phyloP scores from a whole-genome alignment of 2,329 filamentous ascomycete species.

The Phialophora chinensis region DNA sequence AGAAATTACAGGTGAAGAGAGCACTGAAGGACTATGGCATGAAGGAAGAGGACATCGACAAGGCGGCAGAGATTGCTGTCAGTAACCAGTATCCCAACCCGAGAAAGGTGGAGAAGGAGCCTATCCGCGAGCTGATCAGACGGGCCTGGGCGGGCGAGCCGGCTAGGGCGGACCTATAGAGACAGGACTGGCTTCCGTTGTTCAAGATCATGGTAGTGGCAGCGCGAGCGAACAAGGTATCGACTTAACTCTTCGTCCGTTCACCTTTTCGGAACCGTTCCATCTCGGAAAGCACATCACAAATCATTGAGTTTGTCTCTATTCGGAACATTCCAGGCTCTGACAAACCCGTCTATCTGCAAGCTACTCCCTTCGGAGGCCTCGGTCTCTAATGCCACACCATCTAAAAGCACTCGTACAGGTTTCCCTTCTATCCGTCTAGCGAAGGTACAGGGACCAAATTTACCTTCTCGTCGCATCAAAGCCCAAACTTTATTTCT shows the following conservation, averaged over 20 bases:
- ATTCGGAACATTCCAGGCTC: neutral
- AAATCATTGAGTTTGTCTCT: neutral
- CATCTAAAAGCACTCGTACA: neutral
- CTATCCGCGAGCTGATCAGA: conserved; percentile 62
- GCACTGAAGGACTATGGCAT: conserved; percentile 63
- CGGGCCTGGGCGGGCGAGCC: conserved; percentile 66
- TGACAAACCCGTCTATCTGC: neutral
- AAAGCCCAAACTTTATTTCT: neutral
- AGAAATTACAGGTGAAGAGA: conserved; percentile 60
- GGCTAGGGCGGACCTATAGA: conserved; percentile 34
- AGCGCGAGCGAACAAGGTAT: neutral
- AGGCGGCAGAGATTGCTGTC: conserved; percentile 64
- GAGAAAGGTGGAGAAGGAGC: conserved; percentile 57
- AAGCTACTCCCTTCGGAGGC: neutral
- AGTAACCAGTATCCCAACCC: conserved; percentile 67
- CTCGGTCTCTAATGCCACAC: neutral
- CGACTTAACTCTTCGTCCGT: neutral
- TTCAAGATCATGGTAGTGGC: neutral
- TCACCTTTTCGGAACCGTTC: neutral
- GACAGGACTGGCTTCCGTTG: neutral
- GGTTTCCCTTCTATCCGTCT: neutral
- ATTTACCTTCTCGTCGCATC: neutral
- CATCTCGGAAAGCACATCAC: neutral
- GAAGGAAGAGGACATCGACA: conserved; percentile 66
- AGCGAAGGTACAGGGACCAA: neutral